Base-by-base conservation (phyloP, 345 rosid species). In the Arabidopsis arenosa region DNA sequence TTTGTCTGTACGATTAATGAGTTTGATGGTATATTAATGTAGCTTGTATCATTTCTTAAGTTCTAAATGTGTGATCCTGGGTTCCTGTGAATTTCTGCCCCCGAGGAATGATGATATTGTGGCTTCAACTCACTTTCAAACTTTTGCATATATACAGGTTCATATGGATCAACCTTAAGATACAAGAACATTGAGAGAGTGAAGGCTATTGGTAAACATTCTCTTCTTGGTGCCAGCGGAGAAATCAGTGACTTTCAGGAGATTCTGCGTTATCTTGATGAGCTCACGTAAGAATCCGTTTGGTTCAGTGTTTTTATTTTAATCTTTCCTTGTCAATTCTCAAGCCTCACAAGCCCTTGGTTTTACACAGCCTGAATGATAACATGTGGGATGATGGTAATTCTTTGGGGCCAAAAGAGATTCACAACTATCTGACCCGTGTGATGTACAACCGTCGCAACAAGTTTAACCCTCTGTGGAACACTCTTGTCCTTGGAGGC, bases 371-470 rank as follows among this genome's bases (percentile, higher is more conserved):
- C 81, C 79, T 95, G 63, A 81, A 93, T 75, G 99, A 95, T 86
- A 89, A 93, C 65, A 92, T 95, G 99, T 93, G 99, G 98, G 99
- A 95, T 86, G 99, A 93, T 75, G 97, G 96, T 44, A 93, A 95
- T 81, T 95, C 99, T 14, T 83, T 95, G 85, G 99, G 99, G 72
- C 99, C 99, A 28, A 95, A 95, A 76, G 99, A 95, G 85, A 87
- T 95, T 79, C 99, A 95, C 86, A 95, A 80, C 86, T 95, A 90
- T 73, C 83, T 95, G 80, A 92, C 96, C 13, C 84, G 98, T 32
- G 88, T 95, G 59, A 92, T 95, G 99, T 95, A 92, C 52, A 91
- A 89, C 76, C 90, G 99, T 72, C 93, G 98, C 51, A 95, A 95
- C 87, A 95, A 95, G 81, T 95, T 95, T 68, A 83, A 92, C 67